phyloP scores from a whole-genome alignment of 768 basidiomycete species.

The Chalciporus sphaerocephalus region DNA sequence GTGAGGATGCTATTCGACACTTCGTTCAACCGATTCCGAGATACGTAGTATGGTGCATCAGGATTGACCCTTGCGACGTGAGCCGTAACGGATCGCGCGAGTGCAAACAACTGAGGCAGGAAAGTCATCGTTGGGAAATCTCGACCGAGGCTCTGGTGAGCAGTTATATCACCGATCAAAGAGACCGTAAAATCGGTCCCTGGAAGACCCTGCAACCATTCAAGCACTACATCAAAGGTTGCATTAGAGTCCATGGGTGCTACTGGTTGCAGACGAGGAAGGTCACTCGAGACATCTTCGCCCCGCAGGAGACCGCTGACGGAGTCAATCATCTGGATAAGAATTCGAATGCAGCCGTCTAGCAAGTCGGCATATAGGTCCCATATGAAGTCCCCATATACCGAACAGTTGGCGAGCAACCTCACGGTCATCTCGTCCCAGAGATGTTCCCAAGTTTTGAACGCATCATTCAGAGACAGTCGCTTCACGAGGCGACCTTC shows the following conservation, averaged over 20 bases:
- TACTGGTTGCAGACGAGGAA: conserved; percentile 36
- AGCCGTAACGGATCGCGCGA: conserved; percentile 35
- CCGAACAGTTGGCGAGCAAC: conserved; percentile 23
- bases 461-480: conserved; percentile 39
- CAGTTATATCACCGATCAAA: conserved; percentile 22
- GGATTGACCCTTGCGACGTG: conserved; percentile 9
- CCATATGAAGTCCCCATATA: conserved; percentile 53
- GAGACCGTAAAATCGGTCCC: conserved; percentile 9
- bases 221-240: conserved; percentile 23
- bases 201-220: conserved; percentile 25
- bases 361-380: conserved; percentile 44
- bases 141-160: conserved; percentile 27
- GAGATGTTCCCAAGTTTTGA: conserved; percentile 18
- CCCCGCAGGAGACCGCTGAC: conserved; percentile 30
- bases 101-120: conserved; percentile 44
- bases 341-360: conserved; percentile 36
- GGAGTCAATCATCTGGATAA: conserved; percentile 36
- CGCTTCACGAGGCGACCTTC: conserved; percentile 52
- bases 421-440: conserved; percentile 21
- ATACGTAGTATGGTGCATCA: conserved; percentile 8
- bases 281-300: conserved; percentile 18
- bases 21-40: conserved; percentile 20
- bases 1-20: conserved; percentile 33
- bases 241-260: conserved; percentile 35
- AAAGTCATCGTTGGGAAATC: conserved; percentile 41